Evolutionary conservation across 208 protist species (phyloP).

Genomic region (Trypanosoma caninum): DNA sequence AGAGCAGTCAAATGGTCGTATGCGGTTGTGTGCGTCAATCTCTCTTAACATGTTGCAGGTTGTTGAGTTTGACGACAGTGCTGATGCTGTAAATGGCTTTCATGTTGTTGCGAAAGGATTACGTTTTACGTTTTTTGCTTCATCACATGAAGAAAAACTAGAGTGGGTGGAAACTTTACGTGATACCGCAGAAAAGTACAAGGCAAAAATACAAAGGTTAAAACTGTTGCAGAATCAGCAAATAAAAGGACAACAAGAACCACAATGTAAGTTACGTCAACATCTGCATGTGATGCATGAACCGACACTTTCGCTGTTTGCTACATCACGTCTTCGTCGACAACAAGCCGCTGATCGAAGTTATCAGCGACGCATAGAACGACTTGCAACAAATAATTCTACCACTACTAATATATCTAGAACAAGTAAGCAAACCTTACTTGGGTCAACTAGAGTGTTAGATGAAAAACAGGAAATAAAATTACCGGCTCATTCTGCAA

Average conservation of each 20-base stretch:
- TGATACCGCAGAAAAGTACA: constrained; percentile 35
- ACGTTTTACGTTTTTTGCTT: constrained; percentile 61
- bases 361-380: constrained; percentile 5
- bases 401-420: neutral
- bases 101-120: constrained; percentile 45
- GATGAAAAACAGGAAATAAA: neutral
- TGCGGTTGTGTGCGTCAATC: constrained; percentile 66
- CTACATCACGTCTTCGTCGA: constrained; percentile 48
- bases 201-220: constrained; percentile 7
- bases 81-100: constrained; percentile 42
- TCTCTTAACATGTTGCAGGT: constrained; percentile 49
- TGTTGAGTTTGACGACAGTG: constrained; percentile 35
- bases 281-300: neutral
- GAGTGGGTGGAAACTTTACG: constrained; percentile 77
- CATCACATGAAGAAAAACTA: constrained; percentile 59
- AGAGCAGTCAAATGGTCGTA: constrained; percentile 56
- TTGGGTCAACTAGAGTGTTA: neutral
- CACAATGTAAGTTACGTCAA: neutral
- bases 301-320: constrained; percentile 17
- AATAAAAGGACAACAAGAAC: constrained; percentile 1
- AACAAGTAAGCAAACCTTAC: too few relatives aligned
- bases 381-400: neutral
- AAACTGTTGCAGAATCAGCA: neutral
- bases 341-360: constrained; percentile 31
- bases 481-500: neutral